phyloP scores from a whole-genome alignment of 2,329 filamentous ascomycete genomes.

The Cladosporium sp. region DNA sequence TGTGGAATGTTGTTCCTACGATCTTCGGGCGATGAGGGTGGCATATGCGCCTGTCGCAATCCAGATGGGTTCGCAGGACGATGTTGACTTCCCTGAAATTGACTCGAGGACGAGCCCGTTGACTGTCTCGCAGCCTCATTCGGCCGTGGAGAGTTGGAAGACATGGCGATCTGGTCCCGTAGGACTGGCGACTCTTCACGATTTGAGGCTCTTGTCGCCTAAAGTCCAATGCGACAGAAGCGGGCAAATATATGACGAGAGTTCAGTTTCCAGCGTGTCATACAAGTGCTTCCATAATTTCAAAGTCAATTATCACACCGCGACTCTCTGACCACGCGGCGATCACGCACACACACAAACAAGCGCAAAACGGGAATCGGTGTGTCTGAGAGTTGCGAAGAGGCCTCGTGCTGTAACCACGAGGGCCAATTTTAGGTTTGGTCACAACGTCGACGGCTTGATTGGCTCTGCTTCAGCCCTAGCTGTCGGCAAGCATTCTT shows the following conservation, averaged over 20 bases:
- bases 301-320: neutral
- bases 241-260: neutral
- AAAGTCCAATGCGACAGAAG: neutral
- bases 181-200: neutral
- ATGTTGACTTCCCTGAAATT: constrained; percentile 14
- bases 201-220: neutral
- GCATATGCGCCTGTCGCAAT: constrained; percentile 40
- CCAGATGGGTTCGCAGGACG: constrained; percentile 27
- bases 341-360: neutral
- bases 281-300: neutral
- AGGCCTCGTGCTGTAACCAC: constrained; percentile 2
- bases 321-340: neutral
- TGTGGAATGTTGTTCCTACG: constrained; percentile 22
- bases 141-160: neutral
- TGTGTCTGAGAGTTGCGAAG: neutral
- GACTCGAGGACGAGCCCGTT: neutral
- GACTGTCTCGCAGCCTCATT: neutral
- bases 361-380: neutral
- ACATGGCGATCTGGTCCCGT: neutral
- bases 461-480: neutral
- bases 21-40: constrained; percentile 42
- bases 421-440: neutral
- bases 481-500: no score
- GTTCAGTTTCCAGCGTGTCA: neutral
- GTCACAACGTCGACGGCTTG: neutral